phyloP scores from a whole-genome alignment of 805 yeast species.

The Monosporozyma yasuniensis region DNA sequence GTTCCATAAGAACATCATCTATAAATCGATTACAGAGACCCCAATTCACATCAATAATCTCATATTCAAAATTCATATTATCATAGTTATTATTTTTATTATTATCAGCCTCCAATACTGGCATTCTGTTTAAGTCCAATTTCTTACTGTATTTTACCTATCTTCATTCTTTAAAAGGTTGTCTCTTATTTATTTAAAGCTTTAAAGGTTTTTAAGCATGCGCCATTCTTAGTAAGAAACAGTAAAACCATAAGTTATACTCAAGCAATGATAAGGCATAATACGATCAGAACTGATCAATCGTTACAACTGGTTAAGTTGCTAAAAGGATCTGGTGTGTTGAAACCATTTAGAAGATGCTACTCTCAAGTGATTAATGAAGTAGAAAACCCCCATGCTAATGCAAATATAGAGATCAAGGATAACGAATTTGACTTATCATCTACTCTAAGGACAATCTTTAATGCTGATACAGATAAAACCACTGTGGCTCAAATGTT shows the following conservation, averaged over 20 bases:
- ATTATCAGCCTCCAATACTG: neutral
- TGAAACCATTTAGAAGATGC: neutral
- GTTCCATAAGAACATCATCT: neutral
- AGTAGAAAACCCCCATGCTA: neutral
- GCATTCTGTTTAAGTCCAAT: neutral
- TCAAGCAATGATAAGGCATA: neutral
- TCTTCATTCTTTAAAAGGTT: neutral
- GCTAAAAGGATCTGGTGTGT: neutral
- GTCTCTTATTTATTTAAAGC: neutral
- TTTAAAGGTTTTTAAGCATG: neutral
- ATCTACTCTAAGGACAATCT: neutral
- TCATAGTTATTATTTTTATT: no score
- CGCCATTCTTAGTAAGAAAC: no score
- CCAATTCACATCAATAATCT: neutral
- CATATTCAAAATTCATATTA: no score
- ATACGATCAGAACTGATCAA: neutral
- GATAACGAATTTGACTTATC: neutral
- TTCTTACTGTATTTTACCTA: neutral
- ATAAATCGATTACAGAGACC: neutral
- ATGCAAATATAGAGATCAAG: neutral
- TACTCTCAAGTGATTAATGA: neutral
- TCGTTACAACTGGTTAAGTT: neutral
- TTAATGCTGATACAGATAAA: neutral
- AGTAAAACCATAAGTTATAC: no score
- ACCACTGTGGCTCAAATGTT: neutral